These are phyloP conservation scores for Ceratopteris richardii DNA, from an alignment of 75 land plant genomes.

Conservation along the genomic window DNA sequence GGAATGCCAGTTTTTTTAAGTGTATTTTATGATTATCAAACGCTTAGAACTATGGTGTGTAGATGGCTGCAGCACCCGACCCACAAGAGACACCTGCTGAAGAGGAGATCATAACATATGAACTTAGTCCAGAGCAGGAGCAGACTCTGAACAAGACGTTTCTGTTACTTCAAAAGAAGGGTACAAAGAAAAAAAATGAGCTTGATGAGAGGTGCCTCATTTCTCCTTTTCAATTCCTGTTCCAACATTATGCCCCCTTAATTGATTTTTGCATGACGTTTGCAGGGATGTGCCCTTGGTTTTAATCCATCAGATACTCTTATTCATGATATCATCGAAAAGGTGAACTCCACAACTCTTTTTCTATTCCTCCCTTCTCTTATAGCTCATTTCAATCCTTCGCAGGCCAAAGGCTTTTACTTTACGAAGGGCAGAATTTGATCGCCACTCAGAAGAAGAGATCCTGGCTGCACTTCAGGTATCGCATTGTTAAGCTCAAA, in stretches of 20 bases:
- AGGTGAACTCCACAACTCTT: constrained; percentile 50
- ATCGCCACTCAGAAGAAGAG: constrained; percentile 15
- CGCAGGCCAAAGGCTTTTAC: constrained; percentile 21
- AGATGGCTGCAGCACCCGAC: too few relatives aligned
- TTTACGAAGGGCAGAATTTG: constrained; percentile 30
- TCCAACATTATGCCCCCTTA: background rate
- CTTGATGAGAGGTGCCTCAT: constrained; percentile 1
- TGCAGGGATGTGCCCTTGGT: constrained; percentile 3
- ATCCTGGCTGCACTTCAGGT: too few relatives aligned
- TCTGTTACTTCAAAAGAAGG: constrained; percentile 3
- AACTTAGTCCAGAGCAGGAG: background rate
- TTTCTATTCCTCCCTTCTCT: background rate
- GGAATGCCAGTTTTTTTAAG: too few relatives aligned
- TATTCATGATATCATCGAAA: constrained; percentile 26
- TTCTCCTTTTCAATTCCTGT: background rate
- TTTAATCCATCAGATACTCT: constrained; percentile 28
- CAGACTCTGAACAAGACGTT: constrained; percentile 16
- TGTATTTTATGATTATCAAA: too few relatives aligned
- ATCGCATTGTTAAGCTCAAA: too few relatives aligned
- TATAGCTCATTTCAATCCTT: too few relatives aligned
- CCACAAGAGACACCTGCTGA: too few relatives aligned
- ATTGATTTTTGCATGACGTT: background rate
- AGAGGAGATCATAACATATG: background rate
- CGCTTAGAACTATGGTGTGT: too few relatives aligned
- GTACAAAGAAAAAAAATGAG: constrained; percentile 2